Evolutionary conservation across 805 yeast genomes (phyloP).

Genomic region (Candida xiaguanensis): DNA sequence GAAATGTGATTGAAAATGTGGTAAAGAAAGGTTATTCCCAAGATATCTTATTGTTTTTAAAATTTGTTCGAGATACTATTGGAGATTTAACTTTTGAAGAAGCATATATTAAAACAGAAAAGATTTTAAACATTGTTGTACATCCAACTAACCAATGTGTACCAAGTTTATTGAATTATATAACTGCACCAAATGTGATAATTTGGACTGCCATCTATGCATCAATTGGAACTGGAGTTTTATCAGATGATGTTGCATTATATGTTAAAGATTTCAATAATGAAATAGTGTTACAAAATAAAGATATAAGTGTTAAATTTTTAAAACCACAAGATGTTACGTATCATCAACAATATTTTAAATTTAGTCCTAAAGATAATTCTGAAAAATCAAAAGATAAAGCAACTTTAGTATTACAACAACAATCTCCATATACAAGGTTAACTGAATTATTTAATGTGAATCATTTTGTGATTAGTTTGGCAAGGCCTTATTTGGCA

Average conservation of each 20-base stretch:
- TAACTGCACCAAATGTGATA: conserved; percentile 89
- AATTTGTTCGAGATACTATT: conserved; percentile 69
- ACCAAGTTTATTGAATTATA: conserved; percentile 76
- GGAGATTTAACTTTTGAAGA: conserved; percentile 92
- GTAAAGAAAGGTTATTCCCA: conserved; percentile 80
- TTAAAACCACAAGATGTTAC: conserved; percentile 44
- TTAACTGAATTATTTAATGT: conserved; percentile 92
- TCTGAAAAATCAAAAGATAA: conserved; percentile 14
- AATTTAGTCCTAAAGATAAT: conserved; percentile 14
- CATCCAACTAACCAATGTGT: conserved; percentile 72
- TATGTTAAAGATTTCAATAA: conserved; percentile 63
- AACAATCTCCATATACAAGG: conserved; percentile 69
- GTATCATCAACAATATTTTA: conserved; percentile 43
- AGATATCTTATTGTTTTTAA: conserved; percentile 74
- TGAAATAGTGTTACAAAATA: conserved; percentile 48
- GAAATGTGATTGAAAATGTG: conserved; percentile 71
- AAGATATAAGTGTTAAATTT: conserved; percentile 41
- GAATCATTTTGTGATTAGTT: conserved; percentile 84
- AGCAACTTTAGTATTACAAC: conserved; percentile 15
- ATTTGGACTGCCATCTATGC: conserved; percentile 90
- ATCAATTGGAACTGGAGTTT: conserved; percentile 69
- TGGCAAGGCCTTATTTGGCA: conserved; percentile 92
- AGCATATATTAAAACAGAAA: conserved; percentile 75
- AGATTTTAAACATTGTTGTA: conserved; percentile 77
- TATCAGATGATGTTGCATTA: conserved; percentile 51